Conservation (phyloP, 2,329 filamentous ascomycete species). For the Lecanosticta acicola region DNA sequence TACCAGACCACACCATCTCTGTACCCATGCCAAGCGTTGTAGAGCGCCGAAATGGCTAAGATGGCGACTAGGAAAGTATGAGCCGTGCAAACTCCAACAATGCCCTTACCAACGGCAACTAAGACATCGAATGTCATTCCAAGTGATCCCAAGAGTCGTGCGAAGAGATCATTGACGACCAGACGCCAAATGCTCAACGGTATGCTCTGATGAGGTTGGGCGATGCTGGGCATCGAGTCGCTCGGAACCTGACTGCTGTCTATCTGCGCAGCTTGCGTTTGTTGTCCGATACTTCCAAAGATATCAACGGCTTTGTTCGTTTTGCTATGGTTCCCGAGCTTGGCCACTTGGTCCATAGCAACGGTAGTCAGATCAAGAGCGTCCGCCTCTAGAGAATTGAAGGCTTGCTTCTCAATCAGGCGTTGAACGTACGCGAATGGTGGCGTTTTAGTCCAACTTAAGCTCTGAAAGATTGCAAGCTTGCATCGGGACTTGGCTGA, state of each 20-base stretch:
- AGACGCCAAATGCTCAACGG: conserved; percentile 25
- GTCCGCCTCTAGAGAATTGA: conserved; percentile 67
- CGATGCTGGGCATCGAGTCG: conserved; percentile 9
- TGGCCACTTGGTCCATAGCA: conserved; percentile 70
- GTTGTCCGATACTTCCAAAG: conserved; percentile 62
- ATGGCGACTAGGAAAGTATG: conserved; percentile 68
- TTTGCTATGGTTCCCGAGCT: conserved; percentile 65
- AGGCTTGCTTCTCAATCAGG: conserved; percentile 59
- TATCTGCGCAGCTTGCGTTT: conserved; percentile 50
- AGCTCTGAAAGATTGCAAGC: conserved; percentile 76
- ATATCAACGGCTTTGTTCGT: conserved; percentile 75
- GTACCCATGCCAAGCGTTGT: conserved; percentile 71
- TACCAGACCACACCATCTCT: conserved; percentile 74
- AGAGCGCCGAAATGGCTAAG: conserved; percentile 61
- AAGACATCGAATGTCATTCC: conserved; percentile 41
- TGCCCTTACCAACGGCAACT: conserved; percentile 29
- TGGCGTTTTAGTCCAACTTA: conserved; percentile 69
- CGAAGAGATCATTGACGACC: conserved; percentile 28
- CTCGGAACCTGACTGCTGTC: conserved; percentile 17
- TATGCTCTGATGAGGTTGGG: conserved; percentile 9
- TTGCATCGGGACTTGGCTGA: conserved; percentile 88
- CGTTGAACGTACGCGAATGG: conserved; percentile 39
- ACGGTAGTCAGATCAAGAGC: conserved; percentile 70
- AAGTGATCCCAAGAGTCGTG: conserved; percentile 21
- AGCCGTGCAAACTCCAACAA: conserved; percentile 41